Conservation (phyloP, 148 eudicot genomes). For the Fagopyrum homotropicum region DNA sequence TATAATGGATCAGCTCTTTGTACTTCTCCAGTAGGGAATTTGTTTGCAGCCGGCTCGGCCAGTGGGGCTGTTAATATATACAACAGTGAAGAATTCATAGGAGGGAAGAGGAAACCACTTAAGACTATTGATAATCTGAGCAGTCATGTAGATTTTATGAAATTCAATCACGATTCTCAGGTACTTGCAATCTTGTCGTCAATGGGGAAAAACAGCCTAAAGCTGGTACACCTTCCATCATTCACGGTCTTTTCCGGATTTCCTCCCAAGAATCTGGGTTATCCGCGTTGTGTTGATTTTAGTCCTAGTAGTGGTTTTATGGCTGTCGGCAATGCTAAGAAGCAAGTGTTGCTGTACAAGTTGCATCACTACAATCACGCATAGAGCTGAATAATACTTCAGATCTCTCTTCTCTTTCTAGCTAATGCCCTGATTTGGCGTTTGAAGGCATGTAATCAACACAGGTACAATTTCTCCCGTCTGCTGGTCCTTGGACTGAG, state of each 20-base stretch:
- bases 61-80: slow-evolving; percentile 83
- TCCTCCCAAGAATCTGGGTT: slow-evolving; percentile 48
- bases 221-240: slow-evolving; percentile 80
- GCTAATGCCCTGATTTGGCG: neutral
- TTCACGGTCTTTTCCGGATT: slow-evolving; percentile 83
- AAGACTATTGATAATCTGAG: slow-evolving; percentile 67
- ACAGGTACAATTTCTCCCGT: neutral
- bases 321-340: slow-evolving; percentile 83
- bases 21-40: slow-evolving; percentile 55
- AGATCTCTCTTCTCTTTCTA: neutral
- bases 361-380: slow-evolving; percentile 73
- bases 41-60: slow-evolving; percentile 80
- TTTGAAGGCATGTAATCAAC: too few relatives aligned
- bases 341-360: slow-evolving; percentile 72
- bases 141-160: slow-evolving; percentile 62
- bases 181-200: slow-evolving; percentile 74
- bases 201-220: slow-evolving; percentile 64
- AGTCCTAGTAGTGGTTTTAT: slow-evolving; percentile 90
- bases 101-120: slow-evolving; percentile 78
- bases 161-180: slow-evolving; percentile 75
- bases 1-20: slow-evolving; percentile 65
- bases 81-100: slow-evolving; percentile 69
- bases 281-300: slow-evolving; percentile 70
- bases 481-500: neutral
- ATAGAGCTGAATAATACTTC: slow-evolving; percentile 12